Evolutionary conservation across 495 filamentous ascomycete species (phyloP), one percentile per base, ranked within the genome.

Genomic region (Sporormia fimetaria): DNA sequence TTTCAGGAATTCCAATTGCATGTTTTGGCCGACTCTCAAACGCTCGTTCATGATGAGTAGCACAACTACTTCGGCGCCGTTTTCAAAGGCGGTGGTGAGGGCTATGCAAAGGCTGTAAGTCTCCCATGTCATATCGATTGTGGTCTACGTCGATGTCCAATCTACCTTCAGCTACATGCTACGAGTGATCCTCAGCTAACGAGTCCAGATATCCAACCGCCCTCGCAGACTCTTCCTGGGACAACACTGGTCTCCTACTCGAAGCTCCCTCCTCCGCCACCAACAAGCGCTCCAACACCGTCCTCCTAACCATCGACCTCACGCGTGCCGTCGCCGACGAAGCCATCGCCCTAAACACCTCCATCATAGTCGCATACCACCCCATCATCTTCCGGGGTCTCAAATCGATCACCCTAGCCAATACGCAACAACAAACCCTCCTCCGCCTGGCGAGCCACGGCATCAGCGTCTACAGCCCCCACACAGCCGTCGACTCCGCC

Each of bases 311-410:
- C 10, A 86, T 94, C 55, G 90, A 98, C 61, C 71, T 98, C 18
- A 96, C 90, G 0, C 74, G 73, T 37, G 73, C 74, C 2, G 90
- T 98, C n/a, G 87, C 78, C 16, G 80, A 94, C 40, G 90, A 98
- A 60, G 90, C 90, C 31, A 84, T 98, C 39, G 59, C 66, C 18
- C 71, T 78, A 37, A 69, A 72, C 31, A 78, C 78, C 48, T 92
- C 81, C 0, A 70, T 87, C 36, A 75, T 98, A 41, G 70, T 98
- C 17, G 76, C 83, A 47, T 98, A 98, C 56, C 90, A 98, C 60
- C 90, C 90, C 6, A 87, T 96, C 53, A 96, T 98, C 54, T 98
- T 96, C 72, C 74, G 76, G 45, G 80, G 81, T 27, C 66, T 98
- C 34, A 98, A 95, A 62, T 77, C 80, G 29, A 63, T 98, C 56